Conservation (phyloP, 495 filamentous ascomycete genomes). For the Neurospora sp. region DNA sequence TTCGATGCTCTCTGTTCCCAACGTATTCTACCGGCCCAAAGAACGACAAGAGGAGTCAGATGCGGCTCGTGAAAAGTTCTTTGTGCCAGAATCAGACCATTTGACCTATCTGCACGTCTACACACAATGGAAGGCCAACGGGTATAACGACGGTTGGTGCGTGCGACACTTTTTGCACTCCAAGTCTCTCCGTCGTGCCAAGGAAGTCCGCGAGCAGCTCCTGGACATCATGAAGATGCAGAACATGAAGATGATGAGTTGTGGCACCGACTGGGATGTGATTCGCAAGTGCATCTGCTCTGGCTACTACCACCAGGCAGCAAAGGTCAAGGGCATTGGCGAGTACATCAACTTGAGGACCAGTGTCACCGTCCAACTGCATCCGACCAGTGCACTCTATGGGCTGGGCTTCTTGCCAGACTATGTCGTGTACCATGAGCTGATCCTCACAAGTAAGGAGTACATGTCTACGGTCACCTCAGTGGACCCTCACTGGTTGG, state of each 20-base stretch:
- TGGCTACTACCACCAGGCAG: constrained; percentile 98
- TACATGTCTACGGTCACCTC: constrained; percentile 98
- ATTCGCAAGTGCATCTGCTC: constrained; percentile 95
- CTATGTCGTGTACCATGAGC: constrained; percentile 96
- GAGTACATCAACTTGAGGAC: constrained; percentile 97
- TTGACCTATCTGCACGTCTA: constrained; percentile 93
- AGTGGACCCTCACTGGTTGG: constrained; percentile 96
- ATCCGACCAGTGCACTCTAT: constrained; percentile 88
- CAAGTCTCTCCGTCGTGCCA: constrained; percentile 80
- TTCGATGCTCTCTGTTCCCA: constrained; percentile 93
- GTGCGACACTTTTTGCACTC: constrained; percentile 84
- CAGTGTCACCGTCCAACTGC: constrained; percentile 83
- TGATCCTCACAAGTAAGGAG: constrained; percentile 93
- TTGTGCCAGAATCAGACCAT: constrained; percentile 95
- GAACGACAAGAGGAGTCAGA: constrained; percentile 97
- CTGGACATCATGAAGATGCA: constrained; percentile 91
- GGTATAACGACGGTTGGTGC: constrained; percentile 86
- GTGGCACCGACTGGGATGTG: constrained; percentile 93
- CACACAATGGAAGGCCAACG: constrained; percentile 89
- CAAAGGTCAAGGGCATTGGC: constrained; percentile 89
- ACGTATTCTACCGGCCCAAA: constrained; percentile 94
- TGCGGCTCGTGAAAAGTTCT: constrained; percentile 95
- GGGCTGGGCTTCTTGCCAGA: constrained; percentile 89
- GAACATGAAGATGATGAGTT: constrained; percentile 78
- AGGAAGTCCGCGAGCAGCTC: constrained; percentile 89